Evolutionary conservation across 108 stramenopile species (phyloP), one percentile per base, ranked within the genome.

Genomic region (Asterionellopsis glacialis): DNA sequence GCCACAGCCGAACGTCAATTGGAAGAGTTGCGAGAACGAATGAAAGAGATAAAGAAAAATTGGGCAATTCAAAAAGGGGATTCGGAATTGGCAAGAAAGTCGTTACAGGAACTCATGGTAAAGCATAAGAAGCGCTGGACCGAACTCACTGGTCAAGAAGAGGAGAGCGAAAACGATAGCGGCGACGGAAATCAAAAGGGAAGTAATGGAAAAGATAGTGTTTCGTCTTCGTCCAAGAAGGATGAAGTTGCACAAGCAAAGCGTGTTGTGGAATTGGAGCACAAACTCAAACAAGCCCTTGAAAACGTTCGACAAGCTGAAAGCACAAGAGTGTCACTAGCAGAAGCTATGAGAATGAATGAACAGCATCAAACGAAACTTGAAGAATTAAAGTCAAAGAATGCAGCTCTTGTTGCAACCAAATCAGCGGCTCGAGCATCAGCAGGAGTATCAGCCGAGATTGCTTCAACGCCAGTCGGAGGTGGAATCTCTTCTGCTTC

Each of bases 291-390:
- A 11, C 93, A 94, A 61, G 86, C 88, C 18, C 50, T 90, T 19
- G 93, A 91, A 45, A 81, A 88, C 51, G 93, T 90, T 10, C 77
- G 86, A 21, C 82, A 87, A 38, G 77, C 82, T 47, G 87, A 90
- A 50, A 57, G 69, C 7, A 65, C 81, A 25, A 67, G 81, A 21
- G 50, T 71, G 38, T 72, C 83, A n/a, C 54, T 94, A 59, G 60
- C 67, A 21, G 90, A 94, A 60, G 76, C 86, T 12, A 67, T 82
- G 39, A 58, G 57, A 51, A 76, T 94, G 75, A 90, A 87, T 65
- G 80, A 86, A 47, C 59, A 65, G 22, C 67, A 91, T 24, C 81
- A 89, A 54, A 59, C 72, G 21, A 84, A 85, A 59, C 51, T 89
- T 2, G 82, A 82, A 11, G 87, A 91, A 56, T 63, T 88, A 52